phyloP scores from a whole-genome alignment of 305 asterid genomes.

The Ilex paraguariensis region DNA sequence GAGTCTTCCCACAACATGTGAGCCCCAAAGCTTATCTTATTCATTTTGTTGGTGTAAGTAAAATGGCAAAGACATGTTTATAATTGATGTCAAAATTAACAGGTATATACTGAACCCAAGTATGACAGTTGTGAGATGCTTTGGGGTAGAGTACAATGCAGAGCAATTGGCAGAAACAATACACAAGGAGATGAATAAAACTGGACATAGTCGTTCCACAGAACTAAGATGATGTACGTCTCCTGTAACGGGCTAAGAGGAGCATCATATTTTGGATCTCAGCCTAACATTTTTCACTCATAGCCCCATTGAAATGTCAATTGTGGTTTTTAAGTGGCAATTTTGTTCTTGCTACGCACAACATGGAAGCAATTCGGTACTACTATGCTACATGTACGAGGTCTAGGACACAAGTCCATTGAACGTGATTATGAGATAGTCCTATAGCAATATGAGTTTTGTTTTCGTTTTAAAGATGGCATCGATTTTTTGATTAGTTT shows the following conservation, averaged over 20 bases:
- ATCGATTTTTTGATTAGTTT: too few relatives aligned
- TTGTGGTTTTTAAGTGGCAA: too few relatives aligned
- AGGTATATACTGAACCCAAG: conserved; percentile 87
- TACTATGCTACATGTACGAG: too few relatives aligned
- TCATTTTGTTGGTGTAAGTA: neutral
- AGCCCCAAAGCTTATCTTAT: conserved; percentile 2
- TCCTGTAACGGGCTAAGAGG: too few relatives aligned
- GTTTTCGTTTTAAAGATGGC: too few relatives aligned
- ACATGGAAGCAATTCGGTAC: too few relatives aligned
- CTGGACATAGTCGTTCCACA: conserved; percentile 3
- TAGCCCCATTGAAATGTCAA: neutral
- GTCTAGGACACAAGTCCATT: too few relatives aligned
- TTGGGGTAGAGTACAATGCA: conserved; percentile 68
- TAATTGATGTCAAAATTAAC: conserved; percentile 9
- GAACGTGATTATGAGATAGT: too few relatives aligned
- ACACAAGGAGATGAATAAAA: conserved; percentile 51
- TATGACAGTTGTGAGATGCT: conserved; percentile 72
- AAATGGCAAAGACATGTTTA: neutral
- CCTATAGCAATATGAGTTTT: too few relatives aligned
- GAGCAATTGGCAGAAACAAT: conserved; percentile 63
- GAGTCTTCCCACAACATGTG: conserved; percentile 92
- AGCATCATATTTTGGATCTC: neutral
- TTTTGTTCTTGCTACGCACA: too few relatives aligned
- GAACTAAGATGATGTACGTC: neutral
- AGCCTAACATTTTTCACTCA: neutral